Base-by-base conservation (phyloP, 352 stramenopile genomes). In the Phytophthora cactorum region DNA sequence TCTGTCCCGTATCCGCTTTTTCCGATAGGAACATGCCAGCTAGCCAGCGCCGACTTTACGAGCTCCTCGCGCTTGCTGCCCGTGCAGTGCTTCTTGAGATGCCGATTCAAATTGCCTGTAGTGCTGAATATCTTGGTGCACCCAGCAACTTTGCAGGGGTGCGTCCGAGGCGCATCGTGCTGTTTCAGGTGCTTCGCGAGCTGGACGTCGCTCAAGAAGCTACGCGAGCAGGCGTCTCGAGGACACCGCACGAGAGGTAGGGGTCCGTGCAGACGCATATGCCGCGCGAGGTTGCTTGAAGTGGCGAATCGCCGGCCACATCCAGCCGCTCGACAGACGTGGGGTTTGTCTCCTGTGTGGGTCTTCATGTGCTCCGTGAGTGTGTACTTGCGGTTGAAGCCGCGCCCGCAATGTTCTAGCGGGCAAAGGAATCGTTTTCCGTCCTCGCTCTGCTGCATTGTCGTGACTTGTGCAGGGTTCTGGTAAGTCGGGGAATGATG, bases 111-210 rank as follows among this genome's bases (percentile, higher is more conserved):
- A 59, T 89, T 89, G 15, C 81, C 81, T 29, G 71, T 83, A 1
- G 78, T 89, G 62, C 72, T 89, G 60, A 89, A 89, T 31, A 73
- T 81, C 68, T 87, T 89, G 62, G 59, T 74, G 41, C 81, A 89
- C 0, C 71, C 67, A 5, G 53, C 49, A 3, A 70, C 55, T 32
- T 66, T 62, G 41, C 71, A 78, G 12, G 46, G 51, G 34, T 68
- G 66, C 12, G 56, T 72, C 6, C 59, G 71, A 38, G 67, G 66
- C 11, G 76, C 67, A 28, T 71, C 50, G 45, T 89, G 80, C 39
- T 70, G 80, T 54, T 79, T 80, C 39, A 86, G 68, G 49, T 89
- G 80, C 47, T 79, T 81, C 1, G 65, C 64, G 29, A 79, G 64
- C 64, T 81, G 79, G 34, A 76, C 64, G 11, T 80, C 69, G 62